Conservation (phyloP, 2,329 filamentous ascomycete genomes). For the Escovopsis sp. region DNA sequence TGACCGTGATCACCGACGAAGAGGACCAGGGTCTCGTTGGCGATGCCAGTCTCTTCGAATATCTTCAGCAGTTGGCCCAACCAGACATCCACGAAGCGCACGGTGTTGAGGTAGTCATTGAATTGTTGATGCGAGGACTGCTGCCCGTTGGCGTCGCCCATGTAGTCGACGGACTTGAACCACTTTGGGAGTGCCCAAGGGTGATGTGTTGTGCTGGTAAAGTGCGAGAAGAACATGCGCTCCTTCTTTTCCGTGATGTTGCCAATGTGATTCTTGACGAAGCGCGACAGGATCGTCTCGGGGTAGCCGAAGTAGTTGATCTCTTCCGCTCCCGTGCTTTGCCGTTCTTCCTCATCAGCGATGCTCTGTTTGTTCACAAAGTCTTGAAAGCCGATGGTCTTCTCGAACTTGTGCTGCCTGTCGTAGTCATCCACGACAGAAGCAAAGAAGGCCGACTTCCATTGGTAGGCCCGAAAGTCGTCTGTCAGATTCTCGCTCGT, state of each 20-base stretch:
- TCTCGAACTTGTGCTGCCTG: constrained; percentile 18
- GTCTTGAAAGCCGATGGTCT: constrained; percentile 16
- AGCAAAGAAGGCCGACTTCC: constrained; percentile 20
- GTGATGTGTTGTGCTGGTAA: constrained; percentile 23
- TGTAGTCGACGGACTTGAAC: not conserved
- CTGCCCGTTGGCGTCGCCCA: not conserved
- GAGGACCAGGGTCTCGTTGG: constrained; percentile 20
- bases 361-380: constrained; percentile 16
- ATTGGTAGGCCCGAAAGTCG: constrained; percentile 14
- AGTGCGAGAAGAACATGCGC: constrained; percentile 20
- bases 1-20: constrained; percentile 22
- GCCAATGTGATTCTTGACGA: constrained; percentile 18
- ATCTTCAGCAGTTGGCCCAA: constrained; percentile 17
- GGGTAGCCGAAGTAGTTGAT: constrained; percentile 22
- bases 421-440: constrained; percentile 20
- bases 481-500: constrained; percentile 5
- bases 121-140: constrained; percentile 9
- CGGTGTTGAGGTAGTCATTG: constrained; percentile 18
- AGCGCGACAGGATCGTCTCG: constrained; percentile 17
- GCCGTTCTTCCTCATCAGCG: constrained; percentile 14
- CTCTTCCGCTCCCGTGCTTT: constrained; percentile 14
- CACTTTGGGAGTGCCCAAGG: constrained; percentile 14
- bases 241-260: constrained; percentile 16
- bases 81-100: constrained; percentile 18
- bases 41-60: constrained; percentile 17